phyloP scores from a whole-genome alignment of 2,329 filamentous ascomycete species.

The Xylariales sp. region DNA sequence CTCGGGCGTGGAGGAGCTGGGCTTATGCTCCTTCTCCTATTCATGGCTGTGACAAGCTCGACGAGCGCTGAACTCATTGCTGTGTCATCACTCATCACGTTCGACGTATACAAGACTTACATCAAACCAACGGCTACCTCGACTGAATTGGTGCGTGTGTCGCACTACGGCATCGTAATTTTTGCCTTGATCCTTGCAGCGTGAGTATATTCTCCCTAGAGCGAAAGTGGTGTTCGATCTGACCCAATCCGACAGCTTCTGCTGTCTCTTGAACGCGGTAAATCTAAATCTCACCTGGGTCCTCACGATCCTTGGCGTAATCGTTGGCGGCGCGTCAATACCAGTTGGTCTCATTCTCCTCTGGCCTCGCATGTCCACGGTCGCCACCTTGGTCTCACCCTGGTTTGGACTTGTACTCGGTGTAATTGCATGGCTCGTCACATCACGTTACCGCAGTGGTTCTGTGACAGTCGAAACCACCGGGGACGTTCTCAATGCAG shows the following conservation, averaged over 20 bases:
- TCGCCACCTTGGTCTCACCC: slow-evolving; percentile 29
- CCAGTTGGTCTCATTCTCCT: slow-evolving; percentile 31
- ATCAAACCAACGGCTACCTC: slow-evolving; percentile 28
- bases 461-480: slow-evolving; percentile 30
- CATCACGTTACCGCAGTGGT: slow-evolving; percentile 28
- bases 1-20: slow-evolving; percentile 30
- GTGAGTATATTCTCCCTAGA: slow-evolving; percentile 8
- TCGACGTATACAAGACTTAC: slow-evolving; percentile 35
- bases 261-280: slow-evolving; percentile 31
- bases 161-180: slow-evolving; percentile 28
- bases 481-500: slow-evolving; percentile 31
- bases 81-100: slow-evolving; percentile 32
- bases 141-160: slow-evolving; percentile 25
- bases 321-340: slow-evolving; percentile 33
- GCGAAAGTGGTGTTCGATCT: too few relatives aligned
- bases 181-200: slow-evolving; percentile 28
- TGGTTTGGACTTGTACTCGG: slow-evolving; percentile 29
- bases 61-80: slow-evolving; percentile 40
- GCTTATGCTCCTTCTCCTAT: slow-evolving; percentile 34
- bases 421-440: slow-evolving; percentile 32
- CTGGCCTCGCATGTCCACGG: slow-evolving; percentile 34
- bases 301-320: slow-evolving; percentile 32
- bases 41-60: slow-evolving; percentile 42
- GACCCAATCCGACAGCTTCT: slow-evolving; percentile 20
- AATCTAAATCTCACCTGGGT: slow-evolving; percentile 34